Conservation (phyloP, 1,139 yeast genomes). For the Zygoascus meyerae region DNA sequence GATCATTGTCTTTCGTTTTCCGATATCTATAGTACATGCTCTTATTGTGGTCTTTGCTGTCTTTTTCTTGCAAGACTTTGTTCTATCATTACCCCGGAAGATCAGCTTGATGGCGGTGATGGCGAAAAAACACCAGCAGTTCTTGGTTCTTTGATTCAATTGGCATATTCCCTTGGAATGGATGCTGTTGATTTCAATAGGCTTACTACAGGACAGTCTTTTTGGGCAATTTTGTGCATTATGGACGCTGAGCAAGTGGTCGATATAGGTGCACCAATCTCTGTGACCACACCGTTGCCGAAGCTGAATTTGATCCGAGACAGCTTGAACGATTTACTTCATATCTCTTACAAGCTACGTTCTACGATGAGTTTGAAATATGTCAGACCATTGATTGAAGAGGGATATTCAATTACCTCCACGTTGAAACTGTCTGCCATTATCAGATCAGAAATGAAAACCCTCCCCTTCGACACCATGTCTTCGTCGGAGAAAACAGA, state of each 20-base stretch:
- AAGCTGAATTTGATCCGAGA: no score
- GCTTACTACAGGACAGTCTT: background rate
- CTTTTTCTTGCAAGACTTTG: background rate
- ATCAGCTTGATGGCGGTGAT: background rate
- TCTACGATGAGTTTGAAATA: no score
- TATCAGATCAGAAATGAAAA: no score
- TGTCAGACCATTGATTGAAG: no score
- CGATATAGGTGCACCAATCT: background rate
- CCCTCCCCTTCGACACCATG: no score
- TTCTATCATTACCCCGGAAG: constrained; percentile 1
- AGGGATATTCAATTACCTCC: no score
- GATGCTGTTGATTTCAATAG: background rate
- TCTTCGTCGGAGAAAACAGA: no score
- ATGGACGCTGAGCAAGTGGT: background rate
- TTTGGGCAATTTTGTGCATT: constrained; percentile 1
- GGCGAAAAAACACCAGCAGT: background rate
- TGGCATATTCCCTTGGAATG: background rate
- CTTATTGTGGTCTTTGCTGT: constrained; percentile 2
- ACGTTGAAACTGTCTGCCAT: no score
- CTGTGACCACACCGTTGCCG: no score
- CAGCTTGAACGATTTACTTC: no score
- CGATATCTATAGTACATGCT: background rate
- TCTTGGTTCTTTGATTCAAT: background rate
- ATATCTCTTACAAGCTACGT: no score
- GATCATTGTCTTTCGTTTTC: background rate